Percentiles rank a stretch among this genome's conserved stretches.
These are phyloP conservation scores for Pecoramyces ruminantium DNA, from an alignment of 192 early-diverging fungal species.

Conservation along the genomic window DNA sequence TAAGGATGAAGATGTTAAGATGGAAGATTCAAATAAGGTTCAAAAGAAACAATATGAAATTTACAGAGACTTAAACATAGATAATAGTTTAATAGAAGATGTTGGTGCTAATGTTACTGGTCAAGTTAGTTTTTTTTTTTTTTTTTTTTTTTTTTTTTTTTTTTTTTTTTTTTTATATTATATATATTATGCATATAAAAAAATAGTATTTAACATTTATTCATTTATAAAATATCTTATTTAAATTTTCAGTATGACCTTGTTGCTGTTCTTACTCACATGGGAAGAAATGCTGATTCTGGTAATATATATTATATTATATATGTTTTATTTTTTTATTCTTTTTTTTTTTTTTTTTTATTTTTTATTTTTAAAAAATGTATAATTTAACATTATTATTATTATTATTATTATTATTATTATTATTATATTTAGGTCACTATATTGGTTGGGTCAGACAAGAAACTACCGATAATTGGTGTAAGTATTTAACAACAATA, in stretches of 20 bases:
- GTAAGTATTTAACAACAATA: conserved; percentile 14
- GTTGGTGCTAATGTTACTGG: conserved; percentile 72
- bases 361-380: no score
- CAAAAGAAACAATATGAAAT: conserved; percentile 18
- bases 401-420: background rate
- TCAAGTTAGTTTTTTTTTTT: background rate
- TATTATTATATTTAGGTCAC: conserved; percentile 18
- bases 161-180: no score
- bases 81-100: conserved; percentile 58
- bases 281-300: conserved; percentile 82
- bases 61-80: conserved; percentile 28
- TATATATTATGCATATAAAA: no score
- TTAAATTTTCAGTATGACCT: conserved; percentile 87
- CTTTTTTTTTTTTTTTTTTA: no score
- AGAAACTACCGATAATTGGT: conserved; percentile 29
- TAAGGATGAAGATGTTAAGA: conserved; percentile 7
- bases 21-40: conserved; percentile 7
- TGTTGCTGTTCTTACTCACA: conserved; percentile 82
- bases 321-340: no score
- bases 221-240: no score
- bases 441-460: conserved; percentile 89
- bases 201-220: no score
- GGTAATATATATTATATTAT: conserved; percentile 22
- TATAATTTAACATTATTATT: no score
- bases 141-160: no score